These are phyloP conservation scores for Metschnikowia colocasiae DNA, from an alignment of 805 yeast species.

Conservation along the genomic window DNA sequence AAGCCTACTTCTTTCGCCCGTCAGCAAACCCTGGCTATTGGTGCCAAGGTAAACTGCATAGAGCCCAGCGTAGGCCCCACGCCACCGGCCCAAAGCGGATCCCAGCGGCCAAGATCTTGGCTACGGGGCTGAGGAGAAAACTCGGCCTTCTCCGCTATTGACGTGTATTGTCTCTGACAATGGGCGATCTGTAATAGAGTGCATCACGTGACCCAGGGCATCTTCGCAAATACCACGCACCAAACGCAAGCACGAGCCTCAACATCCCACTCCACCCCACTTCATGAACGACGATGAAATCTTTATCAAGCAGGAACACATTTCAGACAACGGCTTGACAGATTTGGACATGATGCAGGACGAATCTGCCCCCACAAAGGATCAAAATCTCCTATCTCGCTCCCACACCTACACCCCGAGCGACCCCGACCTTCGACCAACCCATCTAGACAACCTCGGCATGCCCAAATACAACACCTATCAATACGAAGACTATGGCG, in stretches of 20 bases:
- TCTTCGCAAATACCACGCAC: slow-evolving; percentile 5
- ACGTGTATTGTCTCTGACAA: not conserved
- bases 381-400: not conserved
- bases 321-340: not conserved
- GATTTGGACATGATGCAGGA: slow-evolving; percentile 1
- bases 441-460: not conserved
- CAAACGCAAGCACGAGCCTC: not conserved
- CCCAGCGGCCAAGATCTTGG: not conserved
- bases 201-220: not conserved
- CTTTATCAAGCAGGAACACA: slow-evolving; percentile 2
- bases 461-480: slow-evolving; percentile 1
- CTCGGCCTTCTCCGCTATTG: not conserved
- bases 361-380: not conserved
- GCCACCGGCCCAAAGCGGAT: not conserved
- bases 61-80: not conserved
- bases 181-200: not conserved
- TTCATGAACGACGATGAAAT: slow-evolving; percentile 6
- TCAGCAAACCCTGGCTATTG: not conserved
- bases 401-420: not conserved
- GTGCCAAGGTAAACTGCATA: not conserved
- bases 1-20: not conserved
- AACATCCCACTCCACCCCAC: not conserved
- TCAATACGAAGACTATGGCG: not conserved
- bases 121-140: not conserved
- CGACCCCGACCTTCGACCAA: slow-evolving; percentile 1